phyloP scores from a whole-genome alignment of 2,329 filamentous ascomycete species.

The Fusarium phyllophilum region DNA sequence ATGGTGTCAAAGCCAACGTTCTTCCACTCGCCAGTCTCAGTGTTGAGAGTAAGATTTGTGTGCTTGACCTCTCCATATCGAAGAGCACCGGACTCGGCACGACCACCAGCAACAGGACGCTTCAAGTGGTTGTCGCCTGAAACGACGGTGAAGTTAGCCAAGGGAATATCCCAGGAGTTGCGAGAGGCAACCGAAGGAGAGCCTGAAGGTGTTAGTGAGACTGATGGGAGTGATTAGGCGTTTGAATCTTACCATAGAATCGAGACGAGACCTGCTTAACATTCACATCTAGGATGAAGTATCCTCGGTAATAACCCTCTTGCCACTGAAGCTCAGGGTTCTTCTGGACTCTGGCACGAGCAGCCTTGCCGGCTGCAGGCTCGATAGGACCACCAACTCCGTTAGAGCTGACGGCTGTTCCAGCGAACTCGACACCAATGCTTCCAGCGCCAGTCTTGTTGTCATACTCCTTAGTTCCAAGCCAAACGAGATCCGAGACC shows the following conservation, averaged over 20 bases:
- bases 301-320: constrained; percentile 78
- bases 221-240: rapidly evolving
- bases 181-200: constrained; percentile 65
- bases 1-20: constrained; percentile 12
- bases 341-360: constrained; percentile 42
- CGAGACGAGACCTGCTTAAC: constrained; percentile 68
- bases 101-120: constrained; percentile 54
- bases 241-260: constrained; percentile 63
- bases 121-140: constrained; percentile 68
- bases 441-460: constrained; percentile 62
- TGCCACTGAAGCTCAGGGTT: constrained; percentile 78
- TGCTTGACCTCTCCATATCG: constrained; percentile 56
- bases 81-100: constrained; percentile 64
- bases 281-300: constrained; percentile 71
- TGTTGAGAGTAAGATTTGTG: constrained; percentile 42
- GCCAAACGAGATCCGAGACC: constrained; percentile 68
- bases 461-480: constrained; percentile 64
- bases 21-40: constrained; percentile 29
- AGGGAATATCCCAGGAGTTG: constrained; percentile 71
- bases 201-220: not conserved
- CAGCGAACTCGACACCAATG: constrained; percentile 73
- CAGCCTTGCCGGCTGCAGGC: constrained; percentile 49
- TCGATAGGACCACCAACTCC: constrained; percentile 54
- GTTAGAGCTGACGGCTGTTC: constrained; percentile 65
- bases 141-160: constrained; percentile 77